These are phyloP conservation scores for Trypanosoma scelopori DNA, from an alignment of 208 protist genomes.

Conservation along the genomic window DNA sequence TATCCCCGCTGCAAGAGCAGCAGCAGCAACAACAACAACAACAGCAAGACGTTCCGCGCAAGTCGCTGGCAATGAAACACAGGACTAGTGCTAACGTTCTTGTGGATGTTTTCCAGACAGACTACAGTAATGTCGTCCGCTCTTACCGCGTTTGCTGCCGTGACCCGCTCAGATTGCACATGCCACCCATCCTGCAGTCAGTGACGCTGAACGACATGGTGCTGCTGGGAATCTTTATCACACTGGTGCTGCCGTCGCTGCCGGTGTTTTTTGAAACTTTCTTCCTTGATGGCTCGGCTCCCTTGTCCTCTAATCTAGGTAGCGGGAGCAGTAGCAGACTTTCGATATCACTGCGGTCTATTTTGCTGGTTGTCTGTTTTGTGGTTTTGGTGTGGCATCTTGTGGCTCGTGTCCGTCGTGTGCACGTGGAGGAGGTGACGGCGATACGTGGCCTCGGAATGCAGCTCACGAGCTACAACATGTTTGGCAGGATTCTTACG, in stretches of 20 bases:
- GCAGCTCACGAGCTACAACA: constrained; percentile 68
- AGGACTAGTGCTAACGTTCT: constrained; percentile 58
- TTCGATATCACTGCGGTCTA: background rate
- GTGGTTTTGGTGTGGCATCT: constrained; percentile 42
- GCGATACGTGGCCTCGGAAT: constrained; percentile 78
- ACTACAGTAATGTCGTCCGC: constrained; percentile 78
- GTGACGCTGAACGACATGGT: constrained; percentile 20
- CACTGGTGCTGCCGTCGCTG: constrained; percentile 2
- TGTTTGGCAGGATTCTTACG: constrained; percentile 51
- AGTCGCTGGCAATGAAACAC: constrained; percentile 46
- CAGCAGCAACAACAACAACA: background rate
- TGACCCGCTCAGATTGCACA: background rate
- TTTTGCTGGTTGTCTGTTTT: constrained; percentile 23
- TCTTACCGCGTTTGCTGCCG: constrained; percentile 61
- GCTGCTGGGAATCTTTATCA: constrained; percentile 10
- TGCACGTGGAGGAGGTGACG: constrained; percentile 76
- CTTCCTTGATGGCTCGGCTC: background rate
- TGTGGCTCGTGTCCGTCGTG: constrained; percentile 28
- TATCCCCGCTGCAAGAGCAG: background rate
- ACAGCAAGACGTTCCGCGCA: constrained; percentile 16
- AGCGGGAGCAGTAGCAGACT: background rate
- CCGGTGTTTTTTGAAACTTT: background rate
- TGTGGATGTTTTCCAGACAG: constrained; percentile 56
- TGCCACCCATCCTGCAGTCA: background rate
- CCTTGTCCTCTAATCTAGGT: too few species aligned